Evolutionary conservation across 495 filamentous ascomycete genomes (phyloP), one percentile per base, ranked within the genome.

Genomic region (Aspergillus conjunctus): DNA sequence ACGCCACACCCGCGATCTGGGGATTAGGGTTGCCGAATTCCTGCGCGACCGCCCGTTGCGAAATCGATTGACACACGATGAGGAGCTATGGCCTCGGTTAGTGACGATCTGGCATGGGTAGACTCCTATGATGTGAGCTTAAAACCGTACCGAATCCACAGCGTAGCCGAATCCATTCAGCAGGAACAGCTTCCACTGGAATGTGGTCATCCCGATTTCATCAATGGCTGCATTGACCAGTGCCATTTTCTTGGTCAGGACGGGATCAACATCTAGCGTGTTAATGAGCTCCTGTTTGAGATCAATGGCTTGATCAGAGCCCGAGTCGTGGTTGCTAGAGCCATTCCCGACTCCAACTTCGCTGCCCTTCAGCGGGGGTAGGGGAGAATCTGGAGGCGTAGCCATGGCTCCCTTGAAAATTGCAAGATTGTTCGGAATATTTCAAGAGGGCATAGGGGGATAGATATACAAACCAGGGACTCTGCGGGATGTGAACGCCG

Each of bases 121-220:
- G 11, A 7, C 4, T 51, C 41, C 15, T 22, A 9, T 0, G n/a
- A n/a, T n/a, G n/a, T n/a, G n/a, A n/a, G n/a, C n/a, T n/a, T n/a
- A n/a, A 17, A 20, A 5, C 14, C 63, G 44, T 61, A 75, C 72
- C 43, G 69, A 72, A 56, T 73, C 69, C 22, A 75, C 68, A 7
- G 65, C 66, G 59, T 75, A 75, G 21, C 73, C 71, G 63, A 75
- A 75, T 1, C 73, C 73, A 59, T 71, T 73, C 11, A 73, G 60
- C 44, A 71, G 66, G 53, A 73, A 71, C 17, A 73, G 54, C 44
- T 73, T 73, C 67, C 67, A 71, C 43, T 73, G 71, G 53, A 65
- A 71, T 17, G 61, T 51, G 4, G 71, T 71, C 66, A 66, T 66
- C 14, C 71, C 69, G 66, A 73, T 73, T 59, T 73, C 60, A 32